phyloP scores from a whole-genome alignment of 164 flowering plant genomes.

The Macadamia integrifolia region DNA sequence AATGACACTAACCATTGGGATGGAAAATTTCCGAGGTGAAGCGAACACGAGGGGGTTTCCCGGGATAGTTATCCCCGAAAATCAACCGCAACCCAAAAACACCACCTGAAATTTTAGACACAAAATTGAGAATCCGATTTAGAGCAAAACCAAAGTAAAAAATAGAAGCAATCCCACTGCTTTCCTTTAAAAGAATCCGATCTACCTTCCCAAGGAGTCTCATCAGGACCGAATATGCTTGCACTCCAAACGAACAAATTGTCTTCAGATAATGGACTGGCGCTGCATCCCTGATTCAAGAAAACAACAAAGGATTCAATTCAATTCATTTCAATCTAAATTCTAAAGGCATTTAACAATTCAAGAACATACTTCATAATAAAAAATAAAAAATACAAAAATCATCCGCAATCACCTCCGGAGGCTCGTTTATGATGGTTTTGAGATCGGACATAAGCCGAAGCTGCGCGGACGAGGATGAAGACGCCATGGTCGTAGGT shows the following conservation, averaged over 20 bases:
- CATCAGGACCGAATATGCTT: slow-evolving; percentile 51
- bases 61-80: slow-evolving; percentile 42
- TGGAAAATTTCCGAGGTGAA: slow-evolving; percentile 48
- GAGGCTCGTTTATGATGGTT: slow-evolving; percentile 46
- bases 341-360: not conserved
- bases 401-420: slow-evolving; percentile 28
- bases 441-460: slow-evolving; percentile 57
- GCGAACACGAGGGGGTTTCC: slow-evolving; percentile 49
- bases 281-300: slow-evolving; percentile 45
- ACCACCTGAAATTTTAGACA: slow-evolving; percentile 34
- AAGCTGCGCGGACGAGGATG: slow-evolving; percentile 46
- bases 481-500: slow-evolving; percentile 21
- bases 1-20: slow-evolving; percentile 39
- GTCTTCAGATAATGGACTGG: slow-evolving; percentile 43
- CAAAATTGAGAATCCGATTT: slow-evolving; percentile 3
- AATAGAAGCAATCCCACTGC: not conserved
- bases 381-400: not conserved
- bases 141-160: slow-evolving; percentile 1
- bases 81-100: slow-evolving; percentile 38
- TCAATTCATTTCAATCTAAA: not conserved
- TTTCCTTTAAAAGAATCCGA: not conserved
- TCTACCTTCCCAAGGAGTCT: slow-evolving; percentile 55
- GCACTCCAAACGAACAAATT: slow-evolving; percentile 55
- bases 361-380: too few relatives aligned
- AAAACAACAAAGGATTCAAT: not conserved